These are phyloP conservation scores for Jaapia argillacea DNA, from an alignment of 768 basidiomycete species.

Conservation along the genomic window DNA sequence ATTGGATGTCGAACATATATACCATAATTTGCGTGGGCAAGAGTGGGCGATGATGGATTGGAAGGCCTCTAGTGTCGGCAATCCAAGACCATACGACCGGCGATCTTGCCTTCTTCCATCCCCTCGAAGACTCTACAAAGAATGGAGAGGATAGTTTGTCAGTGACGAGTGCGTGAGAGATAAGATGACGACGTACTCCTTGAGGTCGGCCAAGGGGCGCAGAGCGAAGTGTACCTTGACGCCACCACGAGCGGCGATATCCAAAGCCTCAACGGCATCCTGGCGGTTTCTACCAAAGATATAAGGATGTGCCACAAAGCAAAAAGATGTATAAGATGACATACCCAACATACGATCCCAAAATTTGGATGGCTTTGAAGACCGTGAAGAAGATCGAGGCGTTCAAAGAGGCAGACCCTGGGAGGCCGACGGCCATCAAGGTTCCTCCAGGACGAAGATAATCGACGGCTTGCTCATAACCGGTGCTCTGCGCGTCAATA, in stretches of 20 bases:
- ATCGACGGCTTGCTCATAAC: conserved; percentile 51
- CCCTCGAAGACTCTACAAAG: conserved; percentile 24
- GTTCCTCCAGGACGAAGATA: conserved; percentile 68
- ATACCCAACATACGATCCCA: conserved; percentile 32
- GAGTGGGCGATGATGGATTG: too few relatives aligned
- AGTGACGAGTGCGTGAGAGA: background rate
- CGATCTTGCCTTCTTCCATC: conserved; percentile 30
- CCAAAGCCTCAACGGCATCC: conserved; percentile 74
- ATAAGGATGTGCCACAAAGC: too few relatives aligned
- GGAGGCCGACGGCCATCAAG: conserved; percentile 77
- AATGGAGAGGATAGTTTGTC: background rate
- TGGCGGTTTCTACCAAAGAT: conserved; percentile 55
- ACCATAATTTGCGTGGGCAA: too few relatives aligned
- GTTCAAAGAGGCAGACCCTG: conserved; percentile 39
- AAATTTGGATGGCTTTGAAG: conserved; percentile 48
- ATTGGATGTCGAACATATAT: too few relatives aligned
- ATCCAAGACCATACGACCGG: conserved; percentile 41
- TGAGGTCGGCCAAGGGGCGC: conserved; percentile 40
- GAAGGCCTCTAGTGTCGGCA: too few relatives aligned
- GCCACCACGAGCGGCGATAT: conserved; percentile 60
- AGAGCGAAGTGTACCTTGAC: conserved; percentile 49
- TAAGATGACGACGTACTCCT: conserved; percentile 15
- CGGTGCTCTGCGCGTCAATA: conserved; percentile 30
- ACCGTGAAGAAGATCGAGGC: conserved; percentile 69
- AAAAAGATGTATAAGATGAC: too few relatives aligned